Conservation (phyloP, 2,329 filamentous ascomycete genomes). For the Albifimbria verrucaria region DNA sequence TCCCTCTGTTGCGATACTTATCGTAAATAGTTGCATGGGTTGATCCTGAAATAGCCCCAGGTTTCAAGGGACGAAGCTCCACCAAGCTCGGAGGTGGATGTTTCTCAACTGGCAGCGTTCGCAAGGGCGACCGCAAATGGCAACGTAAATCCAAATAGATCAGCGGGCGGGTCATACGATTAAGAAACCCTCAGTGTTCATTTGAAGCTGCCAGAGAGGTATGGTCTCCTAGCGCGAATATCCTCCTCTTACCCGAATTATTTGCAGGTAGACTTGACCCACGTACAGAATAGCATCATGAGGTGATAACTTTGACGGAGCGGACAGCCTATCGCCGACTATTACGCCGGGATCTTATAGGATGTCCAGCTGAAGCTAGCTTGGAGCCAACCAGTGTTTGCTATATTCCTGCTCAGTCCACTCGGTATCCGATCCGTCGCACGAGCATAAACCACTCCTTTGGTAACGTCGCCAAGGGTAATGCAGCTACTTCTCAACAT, state of each 20-base stretch:
- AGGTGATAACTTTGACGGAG: neutral
- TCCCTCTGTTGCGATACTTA: neutral
- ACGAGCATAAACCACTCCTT: neutral
- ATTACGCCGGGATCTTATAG: neutral
- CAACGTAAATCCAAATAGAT: neutral
- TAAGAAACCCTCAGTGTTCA: too few relatives aligned
- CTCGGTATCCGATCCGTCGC: too few relatives aligned
- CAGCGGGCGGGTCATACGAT: too few relatives aligned
- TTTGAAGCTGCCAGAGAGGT: too few relatives aligned
- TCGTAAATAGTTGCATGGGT: neutral
- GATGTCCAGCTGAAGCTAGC: neutral
- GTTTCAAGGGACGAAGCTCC: neutral
- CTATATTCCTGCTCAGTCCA: too few relatives aligned
- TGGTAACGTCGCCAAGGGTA: neutral
- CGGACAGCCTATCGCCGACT: neutral
- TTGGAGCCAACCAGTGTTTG: too few relatives aligned
- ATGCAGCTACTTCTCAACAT: neutral
- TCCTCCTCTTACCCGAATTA: neutral
- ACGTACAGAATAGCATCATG: neutral
- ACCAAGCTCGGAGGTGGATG: neutral
- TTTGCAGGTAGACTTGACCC: neutral
- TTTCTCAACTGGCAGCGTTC: neutral
- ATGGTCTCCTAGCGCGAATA: neutral
- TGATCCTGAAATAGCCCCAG: neutral
- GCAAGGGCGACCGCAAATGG: neutral